phyloP scores from a whole-genome alignment of 2,329 filamentous ascomycete species.

The Curvularia sp. region DNA sequence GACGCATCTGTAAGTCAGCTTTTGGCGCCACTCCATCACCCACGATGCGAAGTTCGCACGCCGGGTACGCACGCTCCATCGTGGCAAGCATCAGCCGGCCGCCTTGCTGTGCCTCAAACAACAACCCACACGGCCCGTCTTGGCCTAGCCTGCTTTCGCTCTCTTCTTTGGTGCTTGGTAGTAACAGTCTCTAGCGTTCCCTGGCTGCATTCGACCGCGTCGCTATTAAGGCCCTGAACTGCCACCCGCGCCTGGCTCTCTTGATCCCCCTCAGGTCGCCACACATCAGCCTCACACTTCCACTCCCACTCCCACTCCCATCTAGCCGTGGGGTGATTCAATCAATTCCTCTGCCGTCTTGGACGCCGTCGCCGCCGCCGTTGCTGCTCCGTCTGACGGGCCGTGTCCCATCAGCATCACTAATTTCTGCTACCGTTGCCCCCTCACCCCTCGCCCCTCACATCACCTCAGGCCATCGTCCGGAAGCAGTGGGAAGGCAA shows the following conservation, averaged over 20 bases:
- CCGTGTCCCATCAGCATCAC: slow-evolving; percentile 26
- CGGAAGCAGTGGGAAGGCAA: slow-evolving; percentile 25
- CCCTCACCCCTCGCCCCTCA: not conserved
- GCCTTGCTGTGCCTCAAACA: slow-evolving; percentile 10
- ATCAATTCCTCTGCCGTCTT: slow-evolving; percentile 3
- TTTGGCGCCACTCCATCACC: slow-evolving; percentile 23
- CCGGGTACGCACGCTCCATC: slow-evolving; percentile 28
- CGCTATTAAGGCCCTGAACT: slow-evolving; percentile 23
- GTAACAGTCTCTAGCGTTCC: slow-evolving; percentile 33
- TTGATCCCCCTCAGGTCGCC: not conserved
- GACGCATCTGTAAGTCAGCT: slow-evolving; percentile 33
- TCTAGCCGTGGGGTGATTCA: slow-evolving; percentile 4
- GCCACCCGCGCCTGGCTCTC: slow-evolving; percentile 14
- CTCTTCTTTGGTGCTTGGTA: slow-evolving; percentile 32
- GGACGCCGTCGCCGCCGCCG: slow-evolving; percentile 1
- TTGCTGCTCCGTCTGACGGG: slow-evolving; percentile 22
- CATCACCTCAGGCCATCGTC: slow-evolving; percentile 35
- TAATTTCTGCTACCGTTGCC: slow-evolving; percentile 14
- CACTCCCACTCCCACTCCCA: too few relatives aligned
- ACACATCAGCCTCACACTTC: slow-evolving; percentile 3
- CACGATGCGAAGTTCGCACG: slow-evolving; percentile 27
- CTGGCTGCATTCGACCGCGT: slow-evolving; percentile 11
- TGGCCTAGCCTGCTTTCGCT: slow-evolving; percentile 11
- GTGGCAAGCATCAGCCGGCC: slow-evolving; percentile 31
- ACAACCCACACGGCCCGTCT: slow-evolving; percentile 27